A percentile compares a stretch with the other conserved stretches of the same genome.
phyloP scores from a whole-genome alignment of 306 rosid species.

The Cajanus cajan region DNA sequence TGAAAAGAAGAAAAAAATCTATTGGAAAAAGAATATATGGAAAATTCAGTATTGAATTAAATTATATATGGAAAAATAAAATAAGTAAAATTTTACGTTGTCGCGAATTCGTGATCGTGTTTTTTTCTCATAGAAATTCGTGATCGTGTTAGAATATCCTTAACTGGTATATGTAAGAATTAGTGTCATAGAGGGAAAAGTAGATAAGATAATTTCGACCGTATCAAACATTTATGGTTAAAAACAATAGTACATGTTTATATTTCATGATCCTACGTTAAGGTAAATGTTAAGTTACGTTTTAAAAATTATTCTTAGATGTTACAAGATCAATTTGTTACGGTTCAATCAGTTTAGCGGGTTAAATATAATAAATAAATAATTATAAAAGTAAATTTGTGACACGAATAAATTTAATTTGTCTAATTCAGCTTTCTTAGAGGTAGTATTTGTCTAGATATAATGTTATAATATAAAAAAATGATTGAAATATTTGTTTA shows the following conservation, averaged over 20 bases:
- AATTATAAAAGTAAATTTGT: too few relatives aligned
- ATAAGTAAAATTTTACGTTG: not conserved
- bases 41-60: not conserved
- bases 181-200: not conserved
- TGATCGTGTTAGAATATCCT: not conserved
- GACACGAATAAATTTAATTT: too few relatives aligned
- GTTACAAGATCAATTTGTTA: too few relatives aligned
- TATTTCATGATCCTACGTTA: not conserved
- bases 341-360: too few relatives aligned
- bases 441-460: not conserved
- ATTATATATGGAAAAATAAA: not conserved
- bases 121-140: too few relatives aligned
- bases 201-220: not conserved
- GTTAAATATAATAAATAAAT: too few relatives aligned
- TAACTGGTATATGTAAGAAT: not conserved
- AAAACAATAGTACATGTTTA: not conserved
- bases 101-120: too few relatives aligned
- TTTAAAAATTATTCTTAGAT: too few relatives aligned
- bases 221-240: not conserved
- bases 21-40: too few relatives aligned
- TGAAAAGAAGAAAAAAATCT: not conserved
- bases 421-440: not conserved
- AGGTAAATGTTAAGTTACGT: too few relatives aligned
- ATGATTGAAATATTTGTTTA: too few relatives aligned
- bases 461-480: too few relatives aligned